Conservation (phyloP, 208 protist genomes). For the Tetramitus jugosus region DNA sequence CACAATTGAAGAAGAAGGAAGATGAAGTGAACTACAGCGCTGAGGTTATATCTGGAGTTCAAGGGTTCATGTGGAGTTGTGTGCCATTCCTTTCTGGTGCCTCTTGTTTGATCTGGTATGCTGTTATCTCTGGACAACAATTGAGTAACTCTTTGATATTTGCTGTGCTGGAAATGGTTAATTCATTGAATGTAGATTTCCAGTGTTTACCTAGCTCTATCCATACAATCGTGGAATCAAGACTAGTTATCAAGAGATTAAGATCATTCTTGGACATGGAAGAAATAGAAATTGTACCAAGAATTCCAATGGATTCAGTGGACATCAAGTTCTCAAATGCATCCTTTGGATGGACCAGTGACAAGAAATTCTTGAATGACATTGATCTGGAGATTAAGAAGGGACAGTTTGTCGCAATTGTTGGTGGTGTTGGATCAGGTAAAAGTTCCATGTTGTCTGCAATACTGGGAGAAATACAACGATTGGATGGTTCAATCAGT, state of each 20-base stretch:
- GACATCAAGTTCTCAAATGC: background rate
- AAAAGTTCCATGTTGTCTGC: constrained; percentile 24
- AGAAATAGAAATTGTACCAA: background rate
- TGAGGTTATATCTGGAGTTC: too few species aligned
- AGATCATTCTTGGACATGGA: background rate
- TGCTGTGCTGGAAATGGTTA: background rate
- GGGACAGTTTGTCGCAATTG: constrained; percentile 48
- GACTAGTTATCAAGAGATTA: background rate
- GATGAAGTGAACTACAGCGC: constrained; percentile 40
- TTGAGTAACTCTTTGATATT: background rate
- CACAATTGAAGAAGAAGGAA: constrained; percentile 39
- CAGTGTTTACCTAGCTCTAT: background rate
- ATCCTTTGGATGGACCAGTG: background rate
- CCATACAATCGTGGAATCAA: background rate
- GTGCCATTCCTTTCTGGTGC: background rate
- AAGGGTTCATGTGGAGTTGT: background rate
- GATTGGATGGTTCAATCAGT: background rate
- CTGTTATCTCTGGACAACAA: background rate
- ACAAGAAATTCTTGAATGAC: background rate
- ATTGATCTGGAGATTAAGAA: constrained; percentile 7
- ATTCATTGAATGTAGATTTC: background rate
- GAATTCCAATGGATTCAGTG: too few species aligned
- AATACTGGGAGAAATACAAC: constrained; percentile 27
- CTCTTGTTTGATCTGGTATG: background rate
- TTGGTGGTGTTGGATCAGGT: constrained; percentile 60